Percentiles rank a stretch among this genome's conserved stretches.
Conservation (phyloP, 2,329 filamentous ascomycete genomes). For the Bipolaris sorokiniana region DNA sequence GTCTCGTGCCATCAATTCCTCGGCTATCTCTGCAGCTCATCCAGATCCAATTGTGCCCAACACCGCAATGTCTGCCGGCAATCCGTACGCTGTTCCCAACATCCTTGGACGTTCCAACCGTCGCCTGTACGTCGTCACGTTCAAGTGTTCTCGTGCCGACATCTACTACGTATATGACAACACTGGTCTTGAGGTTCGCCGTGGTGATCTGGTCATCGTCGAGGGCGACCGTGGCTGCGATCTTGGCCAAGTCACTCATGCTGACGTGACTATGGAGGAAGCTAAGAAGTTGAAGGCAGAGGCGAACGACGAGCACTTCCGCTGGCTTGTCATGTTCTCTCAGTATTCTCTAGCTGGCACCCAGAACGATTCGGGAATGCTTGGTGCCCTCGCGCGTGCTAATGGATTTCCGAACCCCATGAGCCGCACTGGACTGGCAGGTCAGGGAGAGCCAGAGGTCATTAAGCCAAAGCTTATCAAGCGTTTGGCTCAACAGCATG, state of each 20-base stretch:
- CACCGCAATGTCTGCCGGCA: constrained; percentile 29
- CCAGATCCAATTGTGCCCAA: constrained; percentile 40
- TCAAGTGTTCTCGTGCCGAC: constrained; percentile 94
- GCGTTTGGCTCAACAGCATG: constrained; percentile 87
- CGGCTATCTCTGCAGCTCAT: constrained; percentile 45
- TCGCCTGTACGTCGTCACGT: constrained; percentile 82
- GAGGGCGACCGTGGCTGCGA: constrained; percentile 97
- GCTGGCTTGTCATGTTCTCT: constrained; percentile 99
- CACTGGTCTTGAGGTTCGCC: constrained; percentile 86
- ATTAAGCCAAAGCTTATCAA: constrained; percentile 93
- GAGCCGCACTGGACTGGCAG: constrained; percentile 55
- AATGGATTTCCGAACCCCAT: constrained; percentile 40
- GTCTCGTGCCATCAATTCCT: constrained; percentile 45
- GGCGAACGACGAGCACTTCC: constrained; percentile 93
- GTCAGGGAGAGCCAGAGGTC: constrained; percentile 64
- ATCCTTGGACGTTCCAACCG: constrained; percentile 40
- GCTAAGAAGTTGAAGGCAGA: constrained; percentile 90
- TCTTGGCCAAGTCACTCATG: constrained; percentile 87
- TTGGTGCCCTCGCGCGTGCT: constrained; percentile 48
- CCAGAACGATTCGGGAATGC: constrained; percentile 58
- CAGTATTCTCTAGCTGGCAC: constrained; percentile 55
- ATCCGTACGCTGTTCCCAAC: constrained; percentile 45
- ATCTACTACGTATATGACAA: constrained; percentile 98
- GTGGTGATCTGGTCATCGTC: constrained; percentile 93
- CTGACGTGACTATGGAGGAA: constrained; percentile 84